phyloP scores from a whole-genome alignment of 2,329 filamentous ascomycete genomes.

The Cyclaneusma minus region DNA sequence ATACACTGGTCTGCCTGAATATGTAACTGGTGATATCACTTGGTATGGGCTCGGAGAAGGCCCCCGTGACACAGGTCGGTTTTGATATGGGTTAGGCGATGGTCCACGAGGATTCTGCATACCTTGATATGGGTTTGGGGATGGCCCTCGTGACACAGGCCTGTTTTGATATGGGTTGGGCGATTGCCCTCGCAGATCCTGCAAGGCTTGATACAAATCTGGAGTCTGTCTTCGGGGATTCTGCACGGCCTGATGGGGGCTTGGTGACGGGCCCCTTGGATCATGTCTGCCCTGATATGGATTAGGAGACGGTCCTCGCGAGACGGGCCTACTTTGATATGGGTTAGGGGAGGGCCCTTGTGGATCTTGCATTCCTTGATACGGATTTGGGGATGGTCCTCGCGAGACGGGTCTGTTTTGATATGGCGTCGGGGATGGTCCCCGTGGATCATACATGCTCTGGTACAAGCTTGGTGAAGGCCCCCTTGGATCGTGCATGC shows the following conservation, averaged over 20 bases:
- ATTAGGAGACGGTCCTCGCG: conserved; percentile 8
- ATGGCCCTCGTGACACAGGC: conserved; percentile 22
- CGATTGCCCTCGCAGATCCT: conserved; percentile 19
- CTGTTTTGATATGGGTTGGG: conserved; percentile 15
- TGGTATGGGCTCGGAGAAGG: conserved; percentile 6
- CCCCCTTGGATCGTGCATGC: conserved; percentile 16
- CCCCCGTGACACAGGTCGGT: conserved; percentile 9
- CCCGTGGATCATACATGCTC: conserved; percentile 20
- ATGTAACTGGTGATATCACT: too few relatives aligned
- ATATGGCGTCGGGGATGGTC: conserved; percentile 14
- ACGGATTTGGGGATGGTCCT: conserved; percentile 23
- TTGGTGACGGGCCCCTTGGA: conserved; percentile 23
- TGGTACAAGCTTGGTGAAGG: conserved; percentile 16
- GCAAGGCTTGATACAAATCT: conserved; percentile 15
- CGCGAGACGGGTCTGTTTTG: conserved; percentile 19
- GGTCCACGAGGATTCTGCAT: too few relatives aligned
- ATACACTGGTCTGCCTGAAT: conserved; percentile 3
- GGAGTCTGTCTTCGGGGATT: conserved; percentile 16
- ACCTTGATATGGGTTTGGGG: conserved; percentile 20
- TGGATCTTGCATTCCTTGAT: conserved; percentile 4
- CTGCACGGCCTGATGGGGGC: conserved; percentile 19
- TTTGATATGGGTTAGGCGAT: conserved; percentile 17
- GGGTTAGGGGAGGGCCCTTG: conserved; percentile 20
- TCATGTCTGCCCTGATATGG: conserved; percentile 11
- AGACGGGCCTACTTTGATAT: conserved; percentile 8